Conservation (phyloP, 164 flowering plant species). For the Chimonanthus praecox region DNA sequence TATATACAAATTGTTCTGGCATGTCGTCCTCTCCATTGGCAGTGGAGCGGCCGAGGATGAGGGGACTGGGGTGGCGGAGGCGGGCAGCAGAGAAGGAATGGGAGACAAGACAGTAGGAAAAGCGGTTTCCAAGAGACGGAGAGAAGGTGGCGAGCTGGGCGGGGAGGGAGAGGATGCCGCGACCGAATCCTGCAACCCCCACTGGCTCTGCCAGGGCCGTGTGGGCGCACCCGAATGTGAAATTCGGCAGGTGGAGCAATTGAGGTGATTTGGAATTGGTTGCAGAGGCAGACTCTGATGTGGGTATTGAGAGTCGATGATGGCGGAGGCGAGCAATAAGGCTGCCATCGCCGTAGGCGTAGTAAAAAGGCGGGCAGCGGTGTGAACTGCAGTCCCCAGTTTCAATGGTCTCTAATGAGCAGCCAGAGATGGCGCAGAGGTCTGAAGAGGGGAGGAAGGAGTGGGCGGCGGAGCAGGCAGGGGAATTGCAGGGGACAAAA, state of each 20-base stretch:
- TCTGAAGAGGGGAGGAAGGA: constrained; percentile 56
- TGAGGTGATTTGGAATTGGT: constrained; percentile 9
- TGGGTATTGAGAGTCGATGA: constrained; percentile 32
- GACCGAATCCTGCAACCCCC: constrained; percentile 96
- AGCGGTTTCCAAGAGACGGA: constrained; percentile 64
- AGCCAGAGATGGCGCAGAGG: constrained; percentile 71
- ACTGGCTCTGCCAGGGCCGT: constrained; percentile 74
- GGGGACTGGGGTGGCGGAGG: constrained; percentile 63
- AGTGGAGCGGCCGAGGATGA: constrained; percentile 60
- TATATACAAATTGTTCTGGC: constrained; percentile 37
- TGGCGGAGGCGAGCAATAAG: constrained; percentile 48
- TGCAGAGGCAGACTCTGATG: constrained; percentile 5
- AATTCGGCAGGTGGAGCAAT: constrained; percentile 35
- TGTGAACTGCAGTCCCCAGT: constrained; percentile 44
- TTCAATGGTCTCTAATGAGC: constrained; percentile 68
- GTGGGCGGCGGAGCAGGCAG: constrained; percentile 71
- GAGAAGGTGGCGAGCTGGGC: constrained; percentile 60
- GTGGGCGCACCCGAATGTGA: constrained; percentile 88
- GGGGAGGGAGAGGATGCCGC: constrained; percentile 72
- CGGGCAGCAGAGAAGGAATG: constrained; percentile 54
- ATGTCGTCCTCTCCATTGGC: constrained; percentile 12
- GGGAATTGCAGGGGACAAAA: constrained; percentile 48
- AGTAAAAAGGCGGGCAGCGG: constrained; percentile 77
- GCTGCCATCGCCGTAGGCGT: constrained; percentile 90
- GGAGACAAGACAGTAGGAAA: constrained; percentile 82